These are phyloP conservation scores for Mycena indigotica DNA, from an alignment of 768 basidiomycete genomes.

Conservation along the genomic window DNA sequence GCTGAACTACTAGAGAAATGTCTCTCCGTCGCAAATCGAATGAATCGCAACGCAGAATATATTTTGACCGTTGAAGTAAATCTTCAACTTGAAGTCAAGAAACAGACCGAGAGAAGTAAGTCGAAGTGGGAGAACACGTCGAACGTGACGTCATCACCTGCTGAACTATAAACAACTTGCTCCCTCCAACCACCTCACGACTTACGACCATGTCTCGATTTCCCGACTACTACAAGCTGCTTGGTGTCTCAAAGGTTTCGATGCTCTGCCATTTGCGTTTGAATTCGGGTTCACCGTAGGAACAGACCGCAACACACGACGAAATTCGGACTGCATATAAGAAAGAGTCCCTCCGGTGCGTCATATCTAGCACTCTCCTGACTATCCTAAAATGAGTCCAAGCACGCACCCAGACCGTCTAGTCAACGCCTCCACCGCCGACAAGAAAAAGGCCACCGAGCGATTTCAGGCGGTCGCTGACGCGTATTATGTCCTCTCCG, in stretches of 20 bases:
- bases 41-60: too few relatives aligned
- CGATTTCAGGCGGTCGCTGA: conserved; percentile 76
- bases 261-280: not conserved
- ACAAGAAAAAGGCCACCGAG: conserved; percentile 78
- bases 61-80: too few relatives aligned
- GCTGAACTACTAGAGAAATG: too few relatives aligned
- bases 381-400: conserved; percentile 2
- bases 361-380: conserved; percentile 15
- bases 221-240: conserved; percentile 78
- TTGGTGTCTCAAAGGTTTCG: conserved; percentile 47
- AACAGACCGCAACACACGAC: conserved; percentile 57
- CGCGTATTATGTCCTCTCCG: conserved; percentile 91
- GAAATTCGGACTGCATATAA: conserved; percentile 79
- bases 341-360: conserved; percentile 72
- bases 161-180: not conserved
- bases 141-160: not conserved
- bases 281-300: not conserved
- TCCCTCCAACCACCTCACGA: not conserved
- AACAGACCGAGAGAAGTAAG: too few relatives aligned
- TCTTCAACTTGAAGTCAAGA: too few relatives aligned
- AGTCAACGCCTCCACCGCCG: conserved; percentile 64
- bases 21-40: too few relatives aligned
- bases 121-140: too few relatives aligned
- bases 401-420: conserved; percentile 92
- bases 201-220: conserved; percentile 64